A percentile compares a stretch with the other conserved stretches of the same genome.
phyloP scores from a whole-genome alignment of 768 basidiomycete species.

The Tricholomella constricta region DNA sequence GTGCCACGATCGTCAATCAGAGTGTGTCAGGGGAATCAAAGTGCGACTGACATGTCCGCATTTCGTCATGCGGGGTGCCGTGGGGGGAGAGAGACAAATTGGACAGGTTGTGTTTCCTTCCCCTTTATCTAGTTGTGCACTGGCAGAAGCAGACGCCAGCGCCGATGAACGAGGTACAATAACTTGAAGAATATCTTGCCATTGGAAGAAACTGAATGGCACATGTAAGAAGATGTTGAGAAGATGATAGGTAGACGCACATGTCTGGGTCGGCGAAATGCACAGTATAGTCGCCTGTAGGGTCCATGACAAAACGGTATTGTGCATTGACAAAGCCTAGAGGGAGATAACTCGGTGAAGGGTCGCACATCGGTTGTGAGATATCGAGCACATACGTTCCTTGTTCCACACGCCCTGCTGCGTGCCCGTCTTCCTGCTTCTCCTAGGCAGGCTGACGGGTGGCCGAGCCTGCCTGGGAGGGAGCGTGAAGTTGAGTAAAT shows the following conservation, averaged over 20 bases:
- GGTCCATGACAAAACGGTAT: slow-evolving; percentile 95
- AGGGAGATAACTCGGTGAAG: slow-evolving; percentile 14
- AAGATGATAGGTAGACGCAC: slow-evolving; percentile 41
- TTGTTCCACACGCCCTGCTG: slow-evolving; percentile 80
- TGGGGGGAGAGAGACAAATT: slow-evolving; percentile 91
- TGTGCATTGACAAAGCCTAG: slow-evolving; percentile 94
- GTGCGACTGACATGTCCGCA: slow-evolving; percentile 87
- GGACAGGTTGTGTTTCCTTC: slow-evolving; percentile 82
- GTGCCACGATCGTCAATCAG: slow-evolving; percentile 9
- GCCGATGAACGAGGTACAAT: slow-evolving; percentile 86
- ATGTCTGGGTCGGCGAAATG: slow-evolving; percentile 99
- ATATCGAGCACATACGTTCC: slow-evolving; percentile 69
- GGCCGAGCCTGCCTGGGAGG: slow-evolving; percentile 81
- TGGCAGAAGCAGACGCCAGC: slow-evolving; percentile 58
- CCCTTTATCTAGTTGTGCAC: slow-evolving; percentile 42
- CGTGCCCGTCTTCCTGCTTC: slow-evolving; percentile 69
- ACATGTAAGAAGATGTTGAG: background rate
- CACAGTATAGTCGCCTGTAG: slow-evolving; percentile 86
- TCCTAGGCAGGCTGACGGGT: slow-evolving; percentile 60
- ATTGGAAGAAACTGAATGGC: slow-evolving; percentile 83
- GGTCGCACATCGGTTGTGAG: slow-evolving; percentile 14
- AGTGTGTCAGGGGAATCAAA: slow-evolving; percentile 10
- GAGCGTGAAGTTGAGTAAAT: slow-evolving; percentile 92
- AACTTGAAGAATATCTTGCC: slow-evolving; percentile 94
- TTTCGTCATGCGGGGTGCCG: slow-evolving; percentile 92